Evolutionary conservation across 306 rosid species (phyloP).

Genomic region (Begonia fuchsioides): DNA sequence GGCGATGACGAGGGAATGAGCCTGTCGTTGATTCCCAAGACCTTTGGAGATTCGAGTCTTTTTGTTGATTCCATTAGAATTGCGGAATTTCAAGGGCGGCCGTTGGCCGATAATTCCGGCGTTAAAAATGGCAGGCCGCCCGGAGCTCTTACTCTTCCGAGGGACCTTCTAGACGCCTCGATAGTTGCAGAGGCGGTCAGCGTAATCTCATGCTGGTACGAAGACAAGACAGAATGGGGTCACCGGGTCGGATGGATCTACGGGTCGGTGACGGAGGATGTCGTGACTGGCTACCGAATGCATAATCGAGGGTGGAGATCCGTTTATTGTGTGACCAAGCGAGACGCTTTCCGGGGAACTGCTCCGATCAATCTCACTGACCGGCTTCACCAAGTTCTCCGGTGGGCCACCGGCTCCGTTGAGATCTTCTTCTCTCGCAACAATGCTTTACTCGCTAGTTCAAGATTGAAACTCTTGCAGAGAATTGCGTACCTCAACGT

Average conservation of each 20-base stretch:
- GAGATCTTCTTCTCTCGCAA: constrained; percentile 95
- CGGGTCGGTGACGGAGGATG: constrained; percentile 96
- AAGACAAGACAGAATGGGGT: constrained; percentile 97
- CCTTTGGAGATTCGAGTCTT: constrained; percentile 75
- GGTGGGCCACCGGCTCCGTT: constrained; percentile 98
- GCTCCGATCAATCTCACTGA: constrained; percentile 96
- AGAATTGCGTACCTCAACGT: constrained; percentile 85
- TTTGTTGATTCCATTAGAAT: constrained; percentile 82
- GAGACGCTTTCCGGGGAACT: constrained; percentile 97
- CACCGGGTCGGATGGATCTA: constrained; percentile 98
- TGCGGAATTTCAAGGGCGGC: constrained; percentile 95
- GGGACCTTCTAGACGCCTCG: constrained; percentile 85
- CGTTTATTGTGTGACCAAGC: constrained; percentile 84
- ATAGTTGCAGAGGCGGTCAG: constrained; percentile 93
- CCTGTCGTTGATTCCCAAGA: constrained; percentile 57
- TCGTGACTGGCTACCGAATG: constrained; percentile 93
- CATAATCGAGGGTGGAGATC: constrained; percentile 97
- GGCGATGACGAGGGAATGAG: constrained; percentile 87
- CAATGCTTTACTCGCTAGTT: constrained; percentile 73
- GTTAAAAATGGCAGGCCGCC: constrained; percentile 93
- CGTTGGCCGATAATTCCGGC: constrained; percentile 95
- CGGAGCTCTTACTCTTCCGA: constrained; percentile 70
- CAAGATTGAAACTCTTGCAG: constrained; percentile 73
- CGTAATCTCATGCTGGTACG: constrained; percentile 95
- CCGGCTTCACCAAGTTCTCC: constrained; percentile 84